These are phyloP conservation scores for Solanum aculeatissimum DNA, from an alignment of 305 asterid species.

Conservation along the genomic window DNA sequence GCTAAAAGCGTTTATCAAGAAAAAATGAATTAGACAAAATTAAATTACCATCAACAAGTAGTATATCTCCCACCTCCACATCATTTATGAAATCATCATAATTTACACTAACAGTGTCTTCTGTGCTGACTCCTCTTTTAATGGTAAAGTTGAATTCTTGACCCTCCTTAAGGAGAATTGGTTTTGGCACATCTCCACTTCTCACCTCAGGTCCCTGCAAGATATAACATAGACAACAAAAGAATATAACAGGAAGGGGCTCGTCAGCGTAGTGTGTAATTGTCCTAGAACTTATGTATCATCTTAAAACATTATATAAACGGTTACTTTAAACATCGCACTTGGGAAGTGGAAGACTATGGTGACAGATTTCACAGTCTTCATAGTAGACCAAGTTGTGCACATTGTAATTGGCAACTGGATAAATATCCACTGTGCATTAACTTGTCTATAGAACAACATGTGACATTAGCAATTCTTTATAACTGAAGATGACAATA, in stretches of 20 bases:
- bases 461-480: background rate
- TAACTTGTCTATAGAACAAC: background rate
- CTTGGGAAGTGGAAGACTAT: background rate
- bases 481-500: background rate
- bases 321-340: background rate
- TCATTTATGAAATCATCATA: constrained; percentile 89
- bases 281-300: background rate
- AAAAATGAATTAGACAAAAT: background rate
- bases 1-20: background rate
- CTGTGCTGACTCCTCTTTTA: constrained; percentile 69
- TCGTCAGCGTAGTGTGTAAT: background rate
- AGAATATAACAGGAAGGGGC: background rate
- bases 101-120: constrained; percentile 91
- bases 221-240: constrained; percentile 3
- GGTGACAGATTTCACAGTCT: background rate
- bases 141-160: constrained; percentile 90
- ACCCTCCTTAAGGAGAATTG: constrained; percentile 77
- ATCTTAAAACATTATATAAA: background rate
- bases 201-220: constrained; percentile 96
- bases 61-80: constrained; percentile 73
- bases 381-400: background rate
- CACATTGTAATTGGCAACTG: background rate
- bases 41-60: constrained; percentile 82
- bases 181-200: constrained; percentile 87
- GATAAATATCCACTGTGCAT: background rate